A percentile compares a stretch with the other conserved stretches of the same genome.
Conservation (phyloP, 345 rosid genomes). For the Eucalyptus cladocalyx region DNA sequence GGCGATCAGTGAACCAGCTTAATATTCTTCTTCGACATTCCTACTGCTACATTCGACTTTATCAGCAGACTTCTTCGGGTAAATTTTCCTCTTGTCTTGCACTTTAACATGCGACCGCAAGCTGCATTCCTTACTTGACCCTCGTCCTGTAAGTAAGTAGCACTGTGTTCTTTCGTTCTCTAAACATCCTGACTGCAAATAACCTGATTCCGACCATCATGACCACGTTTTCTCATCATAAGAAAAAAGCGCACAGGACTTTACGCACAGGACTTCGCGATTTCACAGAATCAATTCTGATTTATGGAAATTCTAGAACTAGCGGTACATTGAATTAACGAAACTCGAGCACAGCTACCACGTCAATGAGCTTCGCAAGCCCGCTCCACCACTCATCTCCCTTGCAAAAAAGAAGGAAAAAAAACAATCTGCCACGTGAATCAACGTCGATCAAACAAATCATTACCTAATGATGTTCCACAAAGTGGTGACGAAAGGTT, state of each 20-base stretch:
- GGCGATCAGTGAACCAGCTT: not conserved
- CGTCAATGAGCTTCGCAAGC: not conserved
- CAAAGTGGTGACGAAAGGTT: too few relatives aligned
- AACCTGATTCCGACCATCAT: not conserved
- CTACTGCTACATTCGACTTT: not conserved
- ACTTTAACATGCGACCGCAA: not conserved
- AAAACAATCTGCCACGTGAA: not conserved
- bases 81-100: not conserved
- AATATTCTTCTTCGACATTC: not conserved
- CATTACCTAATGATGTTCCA: too few relatives aligned
- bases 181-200: not conserved
- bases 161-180: not conserved
- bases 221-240: not conserved
- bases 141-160: not conserved
- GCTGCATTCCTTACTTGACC: not conserved
- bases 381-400: not conserved
- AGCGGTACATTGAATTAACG: not conserved
- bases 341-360: not conserved
- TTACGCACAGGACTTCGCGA: not conserved
- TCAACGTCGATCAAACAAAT: not conserved
- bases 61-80: not conserved
- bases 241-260: not conserved
- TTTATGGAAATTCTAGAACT: too few relatives aligned
- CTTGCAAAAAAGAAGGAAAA: not conserved
- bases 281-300: not conserved